phyloP scores from a whole-genome alignment of 495 filamentous ascomycete genomes.

The Beverwykella pulmonaria region DNA sequence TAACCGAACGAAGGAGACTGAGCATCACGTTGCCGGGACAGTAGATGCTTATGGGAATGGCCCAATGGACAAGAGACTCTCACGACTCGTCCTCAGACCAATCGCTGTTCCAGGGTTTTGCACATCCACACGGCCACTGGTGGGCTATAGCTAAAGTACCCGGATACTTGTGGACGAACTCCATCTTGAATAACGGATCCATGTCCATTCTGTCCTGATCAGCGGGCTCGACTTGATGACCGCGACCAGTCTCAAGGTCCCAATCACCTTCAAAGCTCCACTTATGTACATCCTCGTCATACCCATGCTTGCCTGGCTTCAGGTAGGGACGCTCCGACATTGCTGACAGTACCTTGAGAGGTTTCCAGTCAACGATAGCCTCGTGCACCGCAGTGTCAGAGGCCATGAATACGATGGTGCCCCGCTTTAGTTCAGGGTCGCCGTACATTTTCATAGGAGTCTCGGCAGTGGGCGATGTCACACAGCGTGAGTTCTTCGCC shows the following conservation, averaged over 20 bases:
- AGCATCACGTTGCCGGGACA: too few relatives aligned
- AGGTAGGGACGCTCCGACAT: neutral
- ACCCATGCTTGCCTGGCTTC: conserved; percentile 11
- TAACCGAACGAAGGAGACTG: too few relatives aligned
- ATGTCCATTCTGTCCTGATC: neutral
- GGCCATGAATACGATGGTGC: too few relatives aligned
- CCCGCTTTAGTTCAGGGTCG: too few relatives aligned
- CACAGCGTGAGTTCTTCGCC: too few relatives aligned
- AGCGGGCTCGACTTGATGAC: conserved; percentile 11
- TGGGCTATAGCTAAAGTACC: neutral
- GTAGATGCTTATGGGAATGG: too few relatives aligned
- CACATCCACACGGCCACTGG: conserved; percentile 7
- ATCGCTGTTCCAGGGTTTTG: neutral
- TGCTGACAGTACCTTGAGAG: too few relatives aligned
- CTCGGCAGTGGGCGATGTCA: too few relatives aligned
- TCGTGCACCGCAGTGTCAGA: too few relatives aligned
- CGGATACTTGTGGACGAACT: conserved; percentile 3
- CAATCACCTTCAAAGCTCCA: neutral
- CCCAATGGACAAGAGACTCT: too few relatives aligned
- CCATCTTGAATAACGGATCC: neutral
- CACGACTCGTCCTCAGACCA: conserved; percentile 8
- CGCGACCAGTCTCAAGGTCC: neutral
- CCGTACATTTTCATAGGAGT: too few relatives aligned
- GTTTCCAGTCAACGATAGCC: too few relatives aligned
- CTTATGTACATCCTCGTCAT: neutral